phyloP scores from a whole-genome alignment of 192 early-diverging fungal species.

The Coemansia sp. region DNA sequence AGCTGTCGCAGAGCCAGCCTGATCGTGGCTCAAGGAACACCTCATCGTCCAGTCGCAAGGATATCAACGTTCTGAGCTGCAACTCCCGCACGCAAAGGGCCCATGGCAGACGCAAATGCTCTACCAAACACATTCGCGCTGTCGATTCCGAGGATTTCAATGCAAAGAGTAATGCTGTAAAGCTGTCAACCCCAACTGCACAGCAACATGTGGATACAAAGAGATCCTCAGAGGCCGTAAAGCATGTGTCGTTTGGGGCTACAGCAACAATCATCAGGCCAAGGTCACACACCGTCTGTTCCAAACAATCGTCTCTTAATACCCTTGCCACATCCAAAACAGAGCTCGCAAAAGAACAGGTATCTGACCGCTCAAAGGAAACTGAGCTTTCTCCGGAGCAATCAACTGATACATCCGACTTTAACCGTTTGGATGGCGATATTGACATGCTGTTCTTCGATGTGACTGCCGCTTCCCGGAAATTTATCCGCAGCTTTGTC shows the following conservation, averaged over 20 bases:
- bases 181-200: not conserved
- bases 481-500: constrained; percentile 38
- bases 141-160: not conserved
- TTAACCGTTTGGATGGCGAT: constrained; percentile 42
- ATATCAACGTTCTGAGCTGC: constrained; percentile 19
- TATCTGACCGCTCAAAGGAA: not conserved
- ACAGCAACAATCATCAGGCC: not conserved
- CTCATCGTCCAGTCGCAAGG: constrained; percentile 9
- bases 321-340: not conserved
- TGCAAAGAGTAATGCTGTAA: not conserved
- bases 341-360: not conserved
- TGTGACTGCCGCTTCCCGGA: constrained; percentile 23
- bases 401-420: constrained; percentile 25
- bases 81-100: constrained; percentile 12
- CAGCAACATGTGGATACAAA: not conserved
- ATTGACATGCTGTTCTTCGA: constrained; percentile 41
- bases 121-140: not conserved
- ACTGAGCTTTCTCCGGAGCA: constrained; percentile 34
- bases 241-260: not conserved
- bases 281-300: not conserved
- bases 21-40: not conserved
- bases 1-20: not conserved
- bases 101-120: not conserved
- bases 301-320: not conserved
- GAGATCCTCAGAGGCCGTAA: not conserved